Evolutionary conservation across 75 land plant species (phyloP).

Genomic region (Cryptomeria japonica): DNA sequence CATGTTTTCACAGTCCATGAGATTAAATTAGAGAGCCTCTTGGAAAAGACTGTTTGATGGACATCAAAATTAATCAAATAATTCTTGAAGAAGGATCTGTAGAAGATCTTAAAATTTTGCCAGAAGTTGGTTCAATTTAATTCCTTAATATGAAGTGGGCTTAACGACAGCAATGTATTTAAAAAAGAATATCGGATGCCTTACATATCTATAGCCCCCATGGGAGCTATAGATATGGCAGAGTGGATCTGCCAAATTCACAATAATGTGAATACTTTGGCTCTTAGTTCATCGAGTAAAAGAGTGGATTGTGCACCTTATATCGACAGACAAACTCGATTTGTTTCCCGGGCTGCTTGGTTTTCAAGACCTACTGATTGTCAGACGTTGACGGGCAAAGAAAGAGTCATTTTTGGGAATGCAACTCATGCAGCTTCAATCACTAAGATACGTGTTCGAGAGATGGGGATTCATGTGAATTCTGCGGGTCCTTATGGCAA

Average conservation of each 20-base stretch:
- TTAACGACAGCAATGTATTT: neutral
- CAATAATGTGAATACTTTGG: neutral
- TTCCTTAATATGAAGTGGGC: neutral
- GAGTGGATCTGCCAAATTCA: neutral
- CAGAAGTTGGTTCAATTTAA: neutral
- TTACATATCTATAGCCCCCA: neutral
- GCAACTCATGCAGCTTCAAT: too few relatives aligned
- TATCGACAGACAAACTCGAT: neutral
- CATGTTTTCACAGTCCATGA: too few relatives aligned
- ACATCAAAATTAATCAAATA: constrained; percentile 8
- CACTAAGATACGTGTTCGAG: too few relatives aligned
- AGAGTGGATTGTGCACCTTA: neutral
- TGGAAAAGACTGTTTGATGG: too few relatives aligned
- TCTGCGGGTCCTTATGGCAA: too few relatives aligned
- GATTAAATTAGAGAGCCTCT: too few relatives aligned
- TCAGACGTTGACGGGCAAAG: neutral
- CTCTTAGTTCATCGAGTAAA: neutral
- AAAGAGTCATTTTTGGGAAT: neutral
- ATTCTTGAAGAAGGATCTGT: neutral
- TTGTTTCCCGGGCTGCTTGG: too few relatives aligned
- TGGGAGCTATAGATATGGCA: neutral
- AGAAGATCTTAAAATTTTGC: neutral
- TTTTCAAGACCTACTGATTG: neutral
- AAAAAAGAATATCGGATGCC: neutral
- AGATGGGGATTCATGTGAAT: too few relatives aligned